phyloP scores from a whole-genome alignment of 768 basidiomycete genomes.

The Multifurca ochricompacta region DNA sequence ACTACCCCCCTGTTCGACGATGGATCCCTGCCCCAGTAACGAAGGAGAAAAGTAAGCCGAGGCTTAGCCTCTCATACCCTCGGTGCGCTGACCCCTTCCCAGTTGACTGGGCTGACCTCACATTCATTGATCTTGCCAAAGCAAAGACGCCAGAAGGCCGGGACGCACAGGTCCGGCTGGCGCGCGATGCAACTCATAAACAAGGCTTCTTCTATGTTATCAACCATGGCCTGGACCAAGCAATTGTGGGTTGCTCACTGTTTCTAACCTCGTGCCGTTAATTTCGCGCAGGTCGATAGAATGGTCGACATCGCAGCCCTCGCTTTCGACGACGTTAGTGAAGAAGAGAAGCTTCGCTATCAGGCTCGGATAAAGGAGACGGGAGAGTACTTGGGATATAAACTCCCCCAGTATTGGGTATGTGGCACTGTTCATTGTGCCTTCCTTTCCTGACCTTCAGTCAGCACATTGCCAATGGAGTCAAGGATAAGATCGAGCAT shows the following conservation, averaged over 20 bases:
- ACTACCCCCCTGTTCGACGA: constrained; percentile 18
- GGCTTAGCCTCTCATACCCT: background rate
- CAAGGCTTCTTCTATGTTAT: constrained; percentile 42
- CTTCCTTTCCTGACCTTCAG: background rate
- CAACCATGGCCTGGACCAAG: constrained; percentile 40
- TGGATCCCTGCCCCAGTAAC: constrained; percentile 25
- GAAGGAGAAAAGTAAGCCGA: constrained; percentile 20
- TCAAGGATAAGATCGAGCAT: constrained; percentile 55
- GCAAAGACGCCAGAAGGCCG: constrained; percentile 29
- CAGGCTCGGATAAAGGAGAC: constrained; percentile 31
- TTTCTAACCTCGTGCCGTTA: background rate
- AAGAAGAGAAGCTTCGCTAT: constrained; percentile 30
- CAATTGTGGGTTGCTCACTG: constrained; percentile 28
- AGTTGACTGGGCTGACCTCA: constrained; percentile 34
- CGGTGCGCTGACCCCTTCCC: background rate
- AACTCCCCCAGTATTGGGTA: constrained; percentile 48
- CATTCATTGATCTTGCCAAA: constrained; percentile 30
- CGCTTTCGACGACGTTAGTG: constrained; percentile 28
- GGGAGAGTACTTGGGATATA: constrained; percentile 50
- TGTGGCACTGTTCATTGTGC: constrained; percentile 1
- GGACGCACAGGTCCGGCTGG: constrained; percentile 26
- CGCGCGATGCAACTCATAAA: constrained; percentile 29
- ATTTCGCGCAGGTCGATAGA: constrained; percentile 22
- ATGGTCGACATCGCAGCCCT: constrained; percentile 33
- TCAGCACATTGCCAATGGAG: constrained; percentile 55